phyloP scores from a whole-genome alignment of 257 asterid genomes.

The Scutellaria baicalensis region DNA sequence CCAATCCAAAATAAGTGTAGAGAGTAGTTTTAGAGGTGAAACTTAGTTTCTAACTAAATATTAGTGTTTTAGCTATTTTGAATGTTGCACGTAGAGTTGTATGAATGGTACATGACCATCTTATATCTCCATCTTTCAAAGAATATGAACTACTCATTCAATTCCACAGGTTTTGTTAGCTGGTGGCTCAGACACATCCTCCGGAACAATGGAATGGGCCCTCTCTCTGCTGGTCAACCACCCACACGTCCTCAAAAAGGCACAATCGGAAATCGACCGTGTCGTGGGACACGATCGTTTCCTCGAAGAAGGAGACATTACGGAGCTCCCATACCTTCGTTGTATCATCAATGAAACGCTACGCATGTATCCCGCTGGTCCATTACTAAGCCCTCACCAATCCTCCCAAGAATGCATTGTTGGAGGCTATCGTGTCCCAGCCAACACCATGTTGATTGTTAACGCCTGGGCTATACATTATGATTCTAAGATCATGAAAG shows the following conservation, averaged over 20 bases:
- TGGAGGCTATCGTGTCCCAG: slow-evolving; percentile 10
- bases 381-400: slow-evolving; percentile 29
- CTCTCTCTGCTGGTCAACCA: slow-evolving; percentile 31
- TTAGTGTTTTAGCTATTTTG: too few relatives aligned
- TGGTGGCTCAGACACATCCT: slow-evolving; percentile 43
- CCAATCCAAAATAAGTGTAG: too few relatives aligned
- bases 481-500: slow-evolving; percentile 15
- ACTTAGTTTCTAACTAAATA: too few relatives aligned
- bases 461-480: slow-evolving; percentile 35
- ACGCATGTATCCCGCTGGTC: slow-evolving; percentile 30
- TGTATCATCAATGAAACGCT: slow-evolving; percentile 29
- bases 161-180: slow-evolving; percentile 18
- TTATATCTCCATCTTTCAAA: too few relatives aligned
- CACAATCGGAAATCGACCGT: slow-evolving; percentile 12
- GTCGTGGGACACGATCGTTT: slow-evolving; percentile 11
- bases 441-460: slow-evolving; percentile 22
- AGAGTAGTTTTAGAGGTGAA: too few relatives aligned
- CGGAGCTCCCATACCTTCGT: slow-evolving; percentile 23
- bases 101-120: too few relatives aligned
- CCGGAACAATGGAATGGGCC: slow-evolving; percentile 39
- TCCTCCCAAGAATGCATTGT: slow-evolving; percentile 24
- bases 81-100: too few relatives aligned
- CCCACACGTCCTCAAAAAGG: slow-evolving; percentile 20
- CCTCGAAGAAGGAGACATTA: slow-evolving; percentile 24
- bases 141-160: background rate